Evolutionary conservation across 2,329 filamentous ascomycete species (phyloP).

Genomic region (Phaeosphaeria sp.): DNA sequence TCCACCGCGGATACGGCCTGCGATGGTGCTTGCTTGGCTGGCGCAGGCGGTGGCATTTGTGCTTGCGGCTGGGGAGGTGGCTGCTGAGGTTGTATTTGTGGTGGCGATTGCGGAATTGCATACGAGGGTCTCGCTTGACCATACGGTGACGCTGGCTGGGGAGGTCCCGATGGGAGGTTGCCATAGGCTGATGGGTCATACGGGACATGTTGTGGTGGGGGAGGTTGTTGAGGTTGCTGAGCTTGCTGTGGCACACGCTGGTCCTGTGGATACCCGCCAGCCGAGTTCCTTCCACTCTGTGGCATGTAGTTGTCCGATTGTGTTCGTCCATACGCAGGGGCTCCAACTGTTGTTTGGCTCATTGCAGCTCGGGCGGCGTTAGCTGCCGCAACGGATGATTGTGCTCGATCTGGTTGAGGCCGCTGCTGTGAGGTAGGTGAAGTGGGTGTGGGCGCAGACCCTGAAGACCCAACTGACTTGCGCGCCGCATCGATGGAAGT

Average conservation of each 20-base stretch:
- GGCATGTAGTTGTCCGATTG: constrained; percentile 52
- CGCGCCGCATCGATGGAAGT: constrained; percentile 57
- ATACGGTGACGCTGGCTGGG: constrained; percentile 39
- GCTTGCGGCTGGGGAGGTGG: constrained; percentile 50
- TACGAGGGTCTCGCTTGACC: constrained; percentile 46
- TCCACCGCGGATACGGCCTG: constrained; percentile 27
- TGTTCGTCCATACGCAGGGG: constrained; percentile 53
- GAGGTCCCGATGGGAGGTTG: constrained; percentile 43
- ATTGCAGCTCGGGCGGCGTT: constrained; percentile 60
- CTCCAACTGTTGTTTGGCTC: constrained; percentile 47
- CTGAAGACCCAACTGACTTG: constrained; percentile 50
- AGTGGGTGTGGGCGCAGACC: constrained; percentile 49
- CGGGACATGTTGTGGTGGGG: constrained; percentile 61
- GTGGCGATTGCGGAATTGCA: constrained; percentile 50
- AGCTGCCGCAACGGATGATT: constrained; percentile 56
- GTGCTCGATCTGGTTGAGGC: constrained; percentile 56
- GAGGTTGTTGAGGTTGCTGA: constrained; percentile 44
- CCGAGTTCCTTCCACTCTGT: constrained; percentile 38
- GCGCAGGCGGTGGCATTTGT: constrained; percentile 9
- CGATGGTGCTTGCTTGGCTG: constrained; percentile 47
- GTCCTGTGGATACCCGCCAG: constrained; percentile 48
- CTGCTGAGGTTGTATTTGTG: constrained; percentile 57
- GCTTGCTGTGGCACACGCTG: constrained; percentile 44
- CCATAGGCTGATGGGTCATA: constrained; percentile 84
- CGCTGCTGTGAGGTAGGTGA: constrained; percentile 56